Percentiles rank a stretch among this genome's conserved stretches.
Evolutionary conservation across 2,329 filamentous ascomycete species (phyloP).

Genomic region (Teratosphaeria nubilosa): DNA sequence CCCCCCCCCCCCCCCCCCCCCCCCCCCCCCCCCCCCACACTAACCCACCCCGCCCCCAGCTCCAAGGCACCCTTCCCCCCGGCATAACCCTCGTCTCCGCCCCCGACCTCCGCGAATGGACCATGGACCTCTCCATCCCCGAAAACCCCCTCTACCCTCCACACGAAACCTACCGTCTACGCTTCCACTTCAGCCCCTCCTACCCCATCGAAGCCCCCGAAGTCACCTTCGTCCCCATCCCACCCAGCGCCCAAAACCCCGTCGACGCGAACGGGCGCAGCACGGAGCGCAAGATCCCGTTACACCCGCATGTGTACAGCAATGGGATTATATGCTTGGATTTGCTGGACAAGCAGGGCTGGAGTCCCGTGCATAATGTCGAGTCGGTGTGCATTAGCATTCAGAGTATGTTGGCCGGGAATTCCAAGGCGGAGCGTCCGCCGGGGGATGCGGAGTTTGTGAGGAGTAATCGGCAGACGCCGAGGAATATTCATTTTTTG

Average conservation of each 20-base stretch:
- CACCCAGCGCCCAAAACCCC: neutral
- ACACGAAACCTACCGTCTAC: slow-evolving; percentile 69
- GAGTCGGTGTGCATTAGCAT: slow-evolving; percentile 95
- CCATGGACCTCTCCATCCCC: slow-evolving; percentile 81
- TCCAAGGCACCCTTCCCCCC: slow-evolving; percentile 48
- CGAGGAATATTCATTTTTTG: slow-evolving; percentile 82
- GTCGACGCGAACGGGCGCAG: slow-evolving; percentile 4
- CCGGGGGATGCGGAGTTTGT: slow-evolving; percentile 88
- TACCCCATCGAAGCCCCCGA: slow-evolving; percentile 97
- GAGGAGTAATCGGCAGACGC: slow-evolving; percentile 63
- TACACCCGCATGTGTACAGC: slow-evolving; percentile 95
- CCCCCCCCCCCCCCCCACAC: no score
- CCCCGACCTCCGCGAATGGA: slow-evolving; percentile 81
- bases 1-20: no score
- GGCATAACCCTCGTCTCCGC: slow-evolving; percentile 71
- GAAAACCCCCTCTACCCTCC: slow-evolving; percentile 81
- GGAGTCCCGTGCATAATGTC: slow-evolving; percentile 94
- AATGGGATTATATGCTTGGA: slow-evolving; percentile 99
- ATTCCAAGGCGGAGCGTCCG: slow-evolving; percentile 76
- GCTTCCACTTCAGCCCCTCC: slow-evolving; percentile 70
- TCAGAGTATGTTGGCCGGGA: slow-evolving; percentile 96
- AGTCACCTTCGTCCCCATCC: slow-evolving; percentile 57
- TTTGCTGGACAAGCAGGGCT: slow-evolving; percentile 75
- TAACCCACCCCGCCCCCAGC: slow-evolving; percentile 26
- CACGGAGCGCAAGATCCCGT: slow-evolving; percentile 58